Evolutionary conservation across 2,329 filamentous ascomycete species (phyloP).

Genomic region (Chaetothyriales sp.): DNA sequence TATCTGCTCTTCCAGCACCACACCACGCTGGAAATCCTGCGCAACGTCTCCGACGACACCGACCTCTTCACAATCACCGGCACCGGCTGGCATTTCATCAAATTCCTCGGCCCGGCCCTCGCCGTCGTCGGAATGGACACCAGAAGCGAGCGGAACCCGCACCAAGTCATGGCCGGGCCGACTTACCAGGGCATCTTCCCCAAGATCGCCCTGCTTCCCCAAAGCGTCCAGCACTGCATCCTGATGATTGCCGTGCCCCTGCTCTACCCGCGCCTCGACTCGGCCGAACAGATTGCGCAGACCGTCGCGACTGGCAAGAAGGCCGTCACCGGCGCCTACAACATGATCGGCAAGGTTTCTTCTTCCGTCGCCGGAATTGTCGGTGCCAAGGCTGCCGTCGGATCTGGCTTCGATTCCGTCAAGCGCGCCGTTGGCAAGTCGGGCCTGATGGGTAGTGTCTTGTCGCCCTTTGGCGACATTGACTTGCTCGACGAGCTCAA

Average conservation of each 20-base stretch:
- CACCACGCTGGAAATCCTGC: slow-evolving; percentile 83
- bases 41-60: slow-evolving; percentile 72
- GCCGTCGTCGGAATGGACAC: slow-evolving; percentile 84
- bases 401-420: slow-evolving; percentile 81
- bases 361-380: slow-evolving; percentile 92
- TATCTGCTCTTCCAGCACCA: slow-evolving; percentile 97
- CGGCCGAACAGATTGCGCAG: slow-evolving; percentile 78
- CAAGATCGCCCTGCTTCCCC: slow-evolving; percentile 78
- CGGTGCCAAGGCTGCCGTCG: slow-evolving; percentile 83
- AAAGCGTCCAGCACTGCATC: slow-evolving; percentile 89
- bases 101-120: slow-evolving; percentile 82
- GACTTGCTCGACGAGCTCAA: slow-evolving; percentile 87
- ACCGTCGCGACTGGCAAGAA: slow-evolving; percentile 93
- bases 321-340: slow-evolving; percentile 90
- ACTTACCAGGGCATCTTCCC: slow-evolving; percentile 97
- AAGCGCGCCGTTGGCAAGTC: slow-evolving; percentile 95
- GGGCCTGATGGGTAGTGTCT: slow-evolving; percentile 85
- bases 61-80: slow-evolving; percentile 95
- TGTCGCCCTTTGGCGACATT: slow-evolving; percentile 93
- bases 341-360: slow-evolving; percentile 86
- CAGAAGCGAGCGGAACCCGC: slow-evolving; percentile 77
- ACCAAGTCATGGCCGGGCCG: slow-evolving; percentile 85
- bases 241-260: slow-evolving; percentile 91
- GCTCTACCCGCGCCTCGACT: slow-evolving; percentile 80
- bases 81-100: slow-evolving; percentile 97